phyloP scores from a whole-genome alignment of 495 filamentous ascomycete genomes.

The Mycothermus thermophilus region DNA sequence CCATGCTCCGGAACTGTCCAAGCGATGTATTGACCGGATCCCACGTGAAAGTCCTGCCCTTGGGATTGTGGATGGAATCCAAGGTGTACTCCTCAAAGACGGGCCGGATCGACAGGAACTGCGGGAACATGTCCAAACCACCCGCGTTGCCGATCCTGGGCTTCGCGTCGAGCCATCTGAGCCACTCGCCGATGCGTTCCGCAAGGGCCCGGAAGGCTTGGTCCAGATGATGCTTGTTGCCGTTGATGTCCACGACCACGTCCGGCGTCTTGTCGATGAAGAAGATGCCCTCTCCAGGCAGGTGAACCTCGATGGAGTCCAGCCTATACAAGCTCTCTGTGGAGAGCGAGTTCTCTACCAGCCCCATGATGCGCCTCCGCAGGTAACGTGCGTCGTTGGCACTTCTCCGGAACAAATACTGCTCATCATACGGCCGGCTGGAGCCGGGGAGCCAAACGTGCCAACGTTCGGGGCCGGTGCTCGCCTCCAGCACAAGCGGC shows the following conservation, averaged over 20 bases:
- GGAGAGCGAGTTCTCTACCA: constrained; percentile 1
- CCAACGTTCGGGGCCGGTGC: constrained; percentile 5
- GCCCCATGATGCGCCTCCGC: background rate
- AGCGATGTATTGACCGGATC: background rate
- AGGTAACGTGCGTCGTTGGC: background rate
- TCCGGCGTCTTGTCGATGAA: background rate
- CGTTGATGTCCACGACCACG: background rate
- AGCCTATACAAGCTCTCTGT: background rate
- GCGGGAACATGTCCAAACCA: constrained; percentile 6
- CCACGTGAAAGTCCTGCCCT: background rate
- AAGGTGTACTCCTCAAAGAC: constrained; percentile 9
- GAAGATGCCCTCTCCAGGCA: constrained; percentile 7
- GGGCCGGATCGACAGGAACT: constrained; percentile 11
- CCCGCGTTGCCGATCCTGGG: background rate
- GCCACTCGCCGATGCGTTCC: constrained; percentile 1
- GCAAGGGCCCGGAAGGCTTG: background rate
- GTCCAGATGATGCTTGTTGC: background rate
- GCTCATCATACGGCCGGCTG: background rate
- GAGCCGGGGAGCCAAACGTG: constrained; percentile 10
- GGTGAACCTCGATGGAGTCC: constrained; percentile 2
- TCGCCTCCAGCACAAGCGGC: background rate
- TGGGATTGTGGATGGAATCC: background rate
- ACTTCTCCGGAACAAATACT: constrained; percentile 3
- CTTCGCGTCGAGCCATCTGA: background rate
- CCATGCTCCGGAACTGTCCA: constrained; percentile 1